Evolutionary conservation across 257 asterid species (phyloP).

Genomic region (Dorcoceras hygrometricum): DNA sequence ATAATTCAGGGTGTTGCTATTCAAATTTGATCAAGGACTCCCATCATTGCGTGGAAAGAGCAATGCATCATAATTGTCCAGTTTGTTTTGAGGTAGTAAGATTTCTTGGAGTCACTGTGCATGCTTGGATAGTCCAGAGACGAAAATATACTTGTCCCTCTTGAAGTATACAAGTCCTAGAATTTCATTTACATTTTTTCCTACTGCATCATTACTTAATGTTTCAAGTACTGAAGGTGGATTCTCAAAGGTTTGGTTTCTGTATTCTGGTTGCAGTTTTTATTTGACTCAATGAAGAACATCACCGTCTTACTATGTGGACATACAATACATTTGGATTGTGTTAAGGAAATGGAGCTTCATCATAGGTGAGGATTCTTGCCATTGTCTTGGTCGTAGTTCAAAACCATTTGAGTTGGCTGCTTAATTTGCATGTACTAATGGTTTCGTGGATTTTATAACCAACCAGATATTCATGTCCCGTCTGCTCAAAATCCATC

Average conservation of each 20-base stretch:
- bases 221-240: not conserved
- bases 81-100: slow-evolving; percentile 60
- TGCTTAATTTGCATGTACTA: not conserved
- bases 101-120: not conserved
- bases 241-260: not conserved
- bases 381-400: not conserved
- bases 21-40: slow-evolving; percentile 43
- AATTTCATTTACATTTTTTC: not conserved
- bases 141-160: not conserved
- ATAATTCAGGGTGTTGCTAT: slow-evolving; percentile 50
- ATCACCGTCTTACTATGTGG: slow-evolving; percentile 54
- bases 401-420: not conserved
- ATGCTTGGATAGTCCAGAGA: not conserved
- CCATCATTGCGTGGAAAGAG: slow-evolving; percentile 59
- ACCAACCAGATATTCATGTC: slow-evolving; percentile 49
- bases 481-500: slow-evolving; percentile 56
- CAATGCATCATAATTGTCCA: slow-evolving; percentile 69
- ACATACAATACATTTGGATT: slow-evolving; percentile 57
- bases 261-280: slow-evolving; percentile 33
- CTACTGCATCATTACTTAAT: not conserved
- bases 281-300: slow-evolving; percentile 47
- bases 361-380: slow-evolving; percentile 35
- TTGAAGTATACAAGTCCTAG: too few relatives aligned
- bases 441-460: not conserved
- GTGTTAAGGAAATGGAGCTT: slow-evolving; percentile 45